phyloP scores from a whole-genome alignment of 495 filamentous ascomycete genomes.

The Opeltia flavorubescens region DNA sequence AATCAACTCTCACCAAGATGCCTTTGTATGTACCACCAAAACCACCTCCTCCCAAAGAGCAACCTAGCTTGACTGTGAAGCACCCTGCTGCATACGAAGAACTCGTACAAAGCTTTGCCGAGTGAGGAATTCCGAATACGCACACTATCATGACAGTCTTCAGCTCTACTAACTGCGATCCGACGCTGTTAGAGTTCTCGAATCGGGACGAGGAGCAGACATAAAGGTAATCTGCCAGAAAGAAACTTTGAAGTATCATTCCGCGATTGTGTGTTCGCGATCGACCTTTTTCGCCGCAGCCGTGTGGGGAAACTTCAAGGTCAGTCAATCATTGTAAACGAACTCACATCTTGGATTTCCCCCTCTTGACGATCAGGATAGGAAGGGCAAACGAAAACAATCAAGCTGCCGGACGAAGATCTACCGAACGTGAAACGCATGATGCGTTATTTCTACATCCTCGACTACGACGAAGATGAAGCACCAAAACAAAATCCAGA shows the following conservation, averaged over 20 bases:
- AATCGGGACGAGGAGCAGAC: neutral
- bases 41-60: no score
- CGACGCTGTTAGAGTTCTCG: neutral
- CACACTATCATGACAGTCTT: no score
- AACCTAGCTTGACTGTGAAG: no score
- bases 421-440: neutral
- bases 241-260: neutral
- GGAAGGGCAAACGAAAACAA: neutral
- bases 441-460: constrained; percentile 1
- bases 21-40: no score
- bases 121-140: no score
- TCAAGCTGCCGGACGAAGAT: neutral
- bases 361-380: neutral
- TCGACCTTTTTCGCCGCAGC: neutral
- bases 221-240: neutral
- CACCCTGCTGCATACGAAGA: no score
- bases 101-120: no score
- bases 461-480: neutral
- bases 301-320: constrained; percentile 1
- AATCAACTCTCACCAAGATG: no score
- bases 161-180: no score
- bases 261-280: constrained; percentile 1
- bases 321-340: neutral
- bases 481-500: no score
- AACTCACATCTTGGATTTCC: neutral